Evolutionary conservation across 2,329 filamentous ascomycete genomes (phyloP).

Genomic region (Paecilomyces niveus): DNA sequence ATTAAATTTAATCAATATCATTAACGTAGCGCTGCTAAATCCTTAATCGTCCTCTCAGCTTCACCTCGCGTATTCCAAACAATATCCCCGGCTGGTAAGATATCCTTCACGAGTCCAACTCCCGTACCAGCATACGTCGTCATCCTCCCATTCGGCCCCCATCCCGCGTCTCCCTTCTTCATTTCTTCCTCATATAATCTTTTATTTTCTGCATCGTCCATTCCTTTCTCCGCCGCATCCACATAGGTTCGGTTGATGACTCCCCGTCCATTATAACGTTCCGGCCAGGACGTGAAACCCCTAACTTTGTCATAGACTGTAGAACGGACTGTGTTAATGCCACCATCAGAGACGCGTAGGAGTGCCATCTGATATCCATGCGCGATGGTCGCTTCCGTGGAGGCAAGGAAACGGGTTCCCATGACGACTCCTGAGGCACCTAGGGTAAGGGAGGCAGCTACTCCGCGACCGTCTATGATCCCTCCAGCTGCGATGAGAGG

Average conservation of each 20-base stretch:
- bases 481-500: slow-evolving; percentile 48
- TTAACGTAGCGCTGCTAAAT: not conserved
- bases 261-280: slow-evolving; percentile 50
- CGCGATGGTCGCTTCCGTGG: slow-evolving; percentile 41
- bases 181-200: slow-evolving; percentile 42
- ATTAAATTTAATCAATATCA: not conserved
- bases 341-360: slow-evolving; percentile 45
- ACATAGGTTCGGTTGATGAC: slow-evolving; percentile 49
- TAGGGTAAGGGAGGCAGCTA: slow-evolving; percentile 44
- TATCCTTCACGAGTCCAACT: slow-evolving; percentile 50
- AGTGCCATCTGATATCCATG: slow-evolving; percentile 46
- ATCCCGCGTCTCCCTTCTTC: slow-evolving; percentile 44
- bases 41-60: not conserved
- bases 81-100: slow-evolving; percentile 47
- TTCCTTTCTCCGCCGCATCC: slow-evolving; percentile 32
- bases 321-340: slow-evolving; percentile 37
- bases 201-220: slow-evolving; percentile 34
- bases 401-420: slow-evolving; percentile 58
- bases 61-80: not conserved
- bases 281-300: slow-evolving; percentile 53
- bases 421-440: slow-evolving; percentile 51
- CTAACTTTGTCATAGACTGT: slow-evolving; percentile 26
- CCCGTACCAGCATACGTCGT: slow-evolving; percentile 58
- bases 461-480: slow-evolving; percentile 46
- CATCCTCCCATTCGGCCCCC: slow-evolving; percentile 49